Conservation (phyloP, 441 rosid species). For the Adansonia grandidieri region DNA sequence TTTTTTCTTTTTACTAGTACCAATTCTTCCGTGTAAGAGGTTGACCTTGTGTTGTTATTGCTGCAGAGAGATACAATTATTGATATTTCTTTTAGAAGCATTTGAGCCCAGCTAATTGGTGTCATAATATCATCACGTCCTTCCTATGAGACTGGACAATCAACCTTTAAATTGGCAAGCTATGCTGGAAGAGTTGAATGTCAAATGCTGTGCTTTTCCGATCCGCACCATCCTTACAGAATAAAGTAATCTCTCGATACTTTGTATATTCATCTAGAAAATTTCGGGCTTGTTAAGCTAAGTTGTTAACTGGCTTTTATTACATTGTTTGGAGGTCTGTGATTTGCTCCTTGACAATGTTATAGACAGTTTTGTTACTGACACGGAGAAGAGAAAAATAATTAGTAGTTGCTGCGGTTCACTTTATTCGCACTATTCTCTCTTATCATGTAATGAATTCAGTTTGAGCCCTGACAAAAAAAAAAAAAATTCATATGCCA, state of each 20-base stretch:
- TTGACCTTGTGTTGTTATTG: conserved; percentile 24
- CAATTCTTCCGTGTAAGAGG: background rate
- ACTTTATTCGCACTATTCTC: conserved; percentile 91
- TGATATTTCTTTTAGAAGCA: conserved; percentile 96
- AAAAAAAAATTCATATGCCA: background rate
- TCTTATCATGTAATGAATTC: conserved; percentile 62
- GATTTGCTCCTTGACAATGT: conserved; percentile 84
- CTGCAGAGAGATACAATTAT: conserved; percentile 83
- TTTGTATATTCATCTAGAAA: conserved; percentile 6
- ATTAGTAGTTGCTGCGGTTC: conserved; percentile 91
- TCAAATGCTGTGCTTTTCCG: conserved; percentile 84
- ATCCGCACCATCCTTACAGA: conserved; percentile 88
- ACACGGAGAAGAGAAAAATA: conserved; percentile 85
- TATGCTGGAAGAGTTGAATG: conserved; percentile 48
- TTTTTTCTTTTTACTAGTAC: background rate
- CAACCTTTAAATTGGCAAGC: conserved; percentile 49
- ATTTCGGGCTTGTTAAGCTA: background rate
- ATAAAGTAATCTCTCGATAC: conserved; percentile 64
- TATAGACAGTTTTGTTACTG: conserved; percentile 80
- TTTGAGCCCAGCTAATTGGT: conserved; percentile 65
- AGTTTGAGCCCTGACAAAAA: background rate
- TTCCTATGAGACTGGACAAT: conserved; percentile 38
- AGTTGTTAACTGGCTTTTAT: conserved; percentile 23
- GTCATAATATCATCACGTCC: conserved; percentile 51
- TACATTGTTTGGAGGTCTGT: conserved; percentile 59